Evolutionary conservation across 2,329 filamentous ascomycete genomes (phyloP).

Genomic region (Bipolaris bicolor): DNA sequence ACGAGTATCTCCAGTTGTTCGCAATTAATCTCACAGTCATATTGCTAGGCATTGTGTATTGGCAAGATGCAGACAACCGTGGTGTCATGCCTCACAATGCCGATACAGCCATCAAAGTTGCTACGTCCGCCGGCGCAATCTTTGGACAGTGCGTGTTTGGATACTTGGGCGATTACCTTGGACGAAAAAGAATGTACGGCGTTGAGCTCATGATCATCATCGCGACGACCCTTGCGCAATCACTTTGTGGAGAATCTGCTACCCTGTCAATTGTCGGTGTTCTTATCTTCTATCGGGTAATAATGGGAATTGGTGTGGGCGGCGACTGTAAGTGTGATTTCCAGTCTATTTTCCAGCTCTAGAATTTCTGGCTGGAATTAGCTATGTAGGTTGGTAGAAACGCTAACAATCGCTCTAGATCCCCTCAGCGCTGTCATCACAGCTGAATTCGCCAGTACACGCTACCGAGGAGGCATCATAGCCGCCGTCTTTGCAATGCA

Average conservation of each 20-base stretch:
- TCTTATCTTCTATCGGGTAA: conserved; percentile 50
- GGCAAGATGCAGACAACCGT: conserved; percentile 54
- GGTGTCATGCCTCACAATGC: conserved; percentile 66
- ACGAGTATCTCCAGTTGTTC: conserved; percentile 55
- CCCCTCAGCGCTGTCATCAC: conserved; percentile 84
- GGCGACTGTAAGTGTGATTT: conserved; percentile 30
- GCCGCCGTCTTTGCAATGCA: conserved; percentile 87
- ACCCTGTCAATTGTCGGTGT: conserved; percentile 48
- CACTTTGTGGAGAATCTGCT: conserved; percentile 44
- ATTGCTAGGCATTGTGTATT: conserved; percentile 84
- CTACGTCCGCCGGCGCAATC: conserved; percentile 82
- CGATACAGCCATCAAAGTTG: conserved; percentile 84
- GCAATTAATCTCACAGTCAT: conserved; percentile 59
- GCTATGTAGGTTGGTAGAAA: neutral
- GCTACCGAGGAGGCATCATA: conserved; percentile 88
- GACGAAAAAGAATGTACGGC: conserved; percentile 85
- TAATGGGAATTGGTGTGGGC: conserved; percentile 48
- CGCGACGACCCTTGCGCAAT: conserved; percentile 48
- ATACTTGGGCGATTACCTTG: conserved; percentile 73
- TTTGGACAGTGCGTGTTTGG: conserved; percentile 78
- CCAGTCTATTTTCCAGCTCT: conserved; percentile 43
- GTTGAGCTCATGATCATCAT: conserved; percentile 51
- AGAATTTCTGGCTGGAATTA: neutral
- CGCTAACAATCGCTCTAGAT: conserved; percentile 46
- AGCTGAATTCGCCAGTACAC: conserved; percentile 85